Evolutionary conservation across 192 early-diverging fungal species (phyloP), one percentile per base, ranked within the genome.

Genomic region (Geosiphon pyriformis): DNA sequence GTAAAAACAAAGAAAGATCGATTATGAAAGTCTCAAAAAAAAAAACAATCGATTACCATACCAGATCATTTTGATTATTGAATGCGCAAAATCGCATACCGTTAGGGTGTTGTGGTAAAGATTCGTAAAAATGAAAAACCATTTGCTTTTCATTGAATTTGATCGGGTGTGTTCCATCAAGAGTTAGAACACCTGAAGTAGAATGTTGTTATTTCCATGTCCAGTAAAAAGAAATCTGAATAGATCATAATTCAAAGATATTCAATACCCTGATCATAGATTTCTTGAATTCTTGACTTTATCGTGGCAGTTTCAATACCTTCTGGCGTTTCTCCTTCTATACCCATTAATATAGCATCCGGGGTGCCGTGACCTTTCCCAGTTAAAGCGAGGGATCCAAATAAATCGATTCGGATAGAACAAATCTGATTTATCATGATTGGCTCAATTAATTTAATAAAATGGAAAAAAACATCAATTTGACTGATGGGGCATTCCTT

Each of bases 341-440:
- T 86, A 4, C 95, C 83, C 85, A 88, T 85, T 62, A 96, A 74
- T 56, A 93, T 89, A 6, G 94, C 91, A 67, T 93, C 85, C 27
- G 92, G 92, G 3, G 95, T 98, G n/a, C 94, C 94, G 72, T 98
- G 94, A 20, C 95, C 95, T 63, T 88, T 89, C 17, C 95, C 95
- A 4, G 94, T 98, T 62, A 98, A 72, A 25, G 95, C 95, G 18
- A 98, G 78, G 31, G 90, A 93, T 17, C 95, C 95, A 75, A 93
- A 98, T 69, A 98, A 75, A 72, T 98, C 93, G 33, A 92, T 81
- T 42, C 89, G 78, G 71, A 93, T 80, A 56, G 77, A 80, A 29
- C 69, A 60, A 8, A 89, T 85, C 69, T 73, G 49, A 65, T 59
- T 30, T 37, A 27, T 12, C 4, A 60, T 22, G 2, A 35, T 15